These are phyloP conservation scores for Schrenkiella parvula DNA, from an alignment of 345 rosid genomes.

Conservation along the genomic window DNA sequence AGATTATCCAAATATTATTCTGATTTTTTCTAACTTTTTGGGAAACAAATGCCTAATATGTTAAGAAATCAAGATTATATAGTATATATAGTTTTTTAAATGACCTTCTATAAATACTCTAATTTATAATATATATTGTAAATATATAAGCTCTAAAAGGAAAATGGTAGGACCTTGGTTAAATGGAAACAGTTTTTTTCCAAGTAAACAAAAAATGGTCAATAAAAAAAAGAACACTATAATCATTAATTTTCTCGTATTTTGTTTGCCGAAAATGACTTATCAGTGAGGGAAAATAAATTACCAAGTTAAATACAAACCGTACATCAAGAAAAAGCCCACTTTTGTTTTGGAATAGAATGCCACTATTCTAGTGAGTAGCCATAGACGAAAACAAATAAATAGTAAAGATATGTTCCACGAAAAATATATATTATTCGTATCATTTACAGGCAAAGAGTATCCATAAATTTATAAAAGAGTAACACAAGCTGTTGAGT, in stretches of 20 bases:
- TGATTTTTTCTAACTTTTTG: no score
- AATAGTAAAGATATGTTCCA: no score
- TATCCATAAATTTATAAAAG: not conserved
- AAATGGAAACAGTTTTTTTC: conserved; percentile 6
- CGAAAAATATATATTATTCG: not conserved
- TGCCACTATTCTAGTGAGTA: conserved; percentile 3
- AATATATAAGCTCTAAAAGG: not conserved
- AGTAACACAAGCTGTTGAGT: not conserved
- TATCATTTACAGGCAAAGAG: not conserved
- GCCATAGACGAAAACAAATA: not conserved
- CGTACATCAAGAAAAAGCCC: conserved; percentile 16
- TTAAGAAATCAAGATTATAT: no score
- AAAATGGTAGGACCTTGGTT: conserved; percentile 11
- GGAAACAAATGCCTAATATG: no score
- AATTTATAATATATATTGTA: not conserved
- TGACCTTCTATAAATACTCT: not conserved
- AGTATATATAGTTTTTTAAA: no score
- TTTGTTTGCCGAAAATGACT: conserved; percentile 31
- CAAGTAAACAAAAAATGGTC: not conserved
- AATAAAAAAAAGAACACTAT: not conserved
- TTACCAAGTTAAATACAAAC: conserved; percentile 18
- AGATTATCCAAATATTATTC: not conserved
- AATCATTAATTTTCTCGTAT: conserved; percentile 21
- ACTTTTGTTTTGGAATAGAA: conserved; percentile 22
- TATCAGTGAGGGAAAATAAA: conserved; percentile 22